Evolutionary conservation across 2,329 filamentous ascomycete genomes (phyloP).

Genomic region (Paecilomyces niveus): DNA sequence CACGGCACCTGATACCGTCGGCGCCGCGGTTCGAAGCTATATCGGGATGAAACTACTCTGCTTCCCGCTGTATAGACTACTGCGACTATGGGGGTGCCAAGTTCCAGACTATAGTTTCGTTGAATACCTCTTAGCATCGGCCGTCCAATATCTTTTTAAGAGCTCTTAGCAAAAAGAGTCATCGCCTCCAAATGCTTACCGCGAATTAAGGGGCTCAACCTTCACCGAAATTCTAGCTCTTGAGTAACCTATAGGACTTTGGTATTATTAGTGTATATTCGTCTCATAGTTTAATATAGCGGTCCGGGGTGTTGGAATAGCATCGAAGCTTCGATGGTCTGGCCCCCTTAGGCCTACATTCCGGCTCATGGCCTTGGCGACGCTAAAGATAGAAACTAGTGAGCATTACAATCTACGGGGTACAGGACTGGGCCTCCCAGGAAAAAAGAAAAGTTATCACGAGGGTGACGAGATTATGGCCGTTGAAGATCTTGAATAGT

Average conservation of each 20-base stretch:
- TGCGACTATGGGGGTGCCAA: neutral
- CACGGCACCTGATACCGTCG: neutral
- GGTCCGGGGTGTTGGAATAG: neutral
- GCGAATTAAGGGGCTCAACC: too few species aligned
- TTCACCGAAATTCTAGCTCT: neutral
- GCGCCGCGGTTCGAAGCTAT: neutral
- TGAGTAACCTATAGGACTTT: too few species aligned
- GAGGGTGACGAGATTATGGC: too few species aligned
- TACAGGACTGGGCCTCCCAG: neutral
- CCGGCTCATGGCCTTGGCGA: neutral
- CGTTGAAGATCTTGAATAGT: too few species aligned
- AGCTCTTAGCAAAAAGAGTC: too few species aligned
- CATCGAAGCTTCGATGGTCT: neutral
- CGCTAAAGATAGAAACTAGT: neutral
- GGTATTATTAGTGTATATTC: too few species aligned
- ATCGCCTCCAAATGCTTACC: too few species aligned
- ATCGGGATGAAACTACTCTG: neutral
- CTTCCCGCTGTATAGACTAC: neutral
- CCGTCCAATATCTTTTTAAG: too few species aligned
- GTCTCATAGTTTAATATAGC: neutral
- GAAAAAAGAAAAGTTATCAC: too few species aligned
- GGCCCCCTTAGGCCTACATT: neutral
- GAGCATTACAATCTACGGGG: neutral
- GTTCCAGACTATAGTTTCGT: too few species aligned
- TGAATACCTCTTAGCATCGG: too few species aligned